phyloP scores from a whole-genome alignment of 1,284 basidiomycete genomes.

The Agaricales sp. region DNA sequence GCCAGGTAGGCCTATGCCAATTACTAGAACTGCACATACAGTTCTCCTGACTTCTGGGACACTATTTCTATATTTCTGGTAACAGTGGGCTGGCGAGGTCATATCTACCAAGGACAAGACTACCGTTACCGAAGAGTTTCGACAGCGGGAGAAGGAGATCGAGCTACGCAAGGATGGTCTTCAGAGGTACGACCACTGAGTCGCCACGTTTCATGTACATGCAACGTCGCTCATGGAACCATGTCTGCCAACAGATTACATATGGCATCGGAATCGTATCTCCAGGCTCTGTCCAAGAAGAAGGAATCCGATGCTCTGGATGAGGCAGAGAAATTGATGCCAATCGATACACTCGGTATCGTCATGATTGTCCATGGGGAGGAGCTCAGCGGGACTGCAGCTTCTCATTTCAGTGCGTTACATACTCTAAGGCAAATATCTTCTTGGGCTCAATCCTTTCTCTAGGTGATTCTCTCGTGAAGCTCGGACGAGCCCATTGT shows the following conservation, averaged over 20 bases:
- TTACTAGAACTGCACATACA: background rate
- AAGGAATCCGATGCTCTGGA: constrained; percentile 47
- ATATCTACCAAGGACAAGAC: constrained; percentile 62
- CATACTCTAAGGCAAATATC: constrained; percentile 1
- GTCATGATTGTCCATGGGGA: constrained; percentile 84
- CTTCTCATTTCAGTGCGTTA: constrained; percentile 53
- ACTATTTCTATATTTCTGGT: constrained; percentile 11
- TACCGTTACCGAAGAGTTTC: constrained; percentile 52
- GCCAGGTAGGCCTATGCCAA: constrained; percentile 34
- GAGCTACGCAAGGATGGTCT: constrained; percentile 56
- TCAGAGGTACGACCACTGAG: constrained; percentile 36
- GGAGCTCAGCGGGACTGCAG: constrained; percentile 55
- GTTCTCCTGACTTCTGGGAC: constrained; percentile 22
- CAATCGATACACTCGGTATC: constrained; percentile 70
- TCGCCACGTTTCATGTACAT: constrained; percentile 1
- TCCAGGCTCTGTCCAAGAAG: constrained; percentile 56
- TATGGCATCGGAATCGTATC: constrained; percentile 49
- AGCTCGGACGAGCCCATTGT: constrained; percentile 72
- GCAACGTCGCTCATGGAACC: constrained; percentile 17
- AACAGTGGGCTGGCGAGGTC: constrained; percentile 67
- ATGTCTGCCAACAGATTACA: constrained; percentile 31
- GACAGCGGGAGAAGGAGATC: constrained; percentile 59
- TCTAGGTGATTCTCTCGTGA: constrained; percentile 57
- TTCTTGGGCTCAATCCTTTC: constrained; percentile 4
- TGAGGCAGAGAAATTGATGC: constrained; percentile 53